Percentiles rank a stretch among this genome's conserved stretches.
These are phyloP conservation scores for Tulasnella calospora DNA, from an alignment of 768 basidiomycete genomes.

Conservation along the genomic window DNA sequence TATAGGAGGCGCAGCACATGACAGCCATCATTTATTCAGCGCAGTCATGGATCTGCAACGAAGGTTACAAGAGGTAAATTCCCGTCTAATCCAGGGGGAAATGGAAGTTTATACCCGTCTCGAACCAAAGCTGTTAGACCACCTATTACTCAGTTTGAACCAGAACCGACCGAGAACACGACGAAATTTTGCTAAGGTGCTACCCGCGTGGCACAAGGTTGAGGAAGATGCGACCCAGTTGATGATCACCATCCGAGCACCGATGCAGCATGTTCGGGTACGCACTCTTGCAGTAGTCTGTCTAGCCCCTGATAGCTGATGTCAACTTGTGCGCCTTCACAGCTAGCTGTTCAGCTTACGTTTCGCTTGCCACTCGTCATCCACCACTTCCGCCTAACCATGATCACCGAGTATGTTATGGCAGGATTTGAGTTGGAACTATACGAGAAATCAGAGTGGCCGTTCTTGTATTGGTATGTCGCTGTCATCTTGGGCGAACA, in stretches of 20 bases:
- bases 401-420: slow-evolving; percentile 61
- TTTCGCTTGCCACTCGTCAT: slow-evolving; percentile 46
- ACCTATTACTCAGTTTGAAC: slow-evolving; percentile 11
- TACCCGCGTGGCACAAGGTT: slow-evolving; percentile 21
- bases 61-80: slow-evolving; percentile 16
- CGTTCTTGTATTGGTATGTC: slow-evolving; percentile 72
- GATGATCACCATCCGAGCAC: slow-evolving; percentile 6
- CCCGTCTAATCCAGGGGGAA: background rate
- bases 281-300: background rate
- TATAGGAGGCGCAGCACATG: background rate
- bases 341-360: slow-evolving; percentile 36
- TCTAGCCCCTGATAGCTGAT: background rate
- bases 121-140: slow-evolving; percentile 5
- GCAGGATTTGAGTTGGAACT: slow-evolving; percentile 75
- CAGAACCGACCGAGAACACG: slow-evolving; percentile 18
- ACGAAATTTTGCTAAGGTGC: slow-evolving; percentile 21
- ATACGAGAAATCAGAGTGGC: slow-evolving; percentile 60
- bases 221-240: slow-evolving; percentile 15
- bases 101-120: background rate
- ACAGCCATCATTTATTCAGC: background rate
- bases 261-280: slow-evolving; percentile 11
- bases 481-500: slow-evolving; percentile 8
- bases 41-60: slow-evolving; percentile 1
- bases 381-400: slow-evolving; percentile 54
- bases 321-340: background rate